These are phyloP conservation scores for Fusarium avenaceum DNA, from an alignment of 2,329 filamentous ascomycete species.

Conservation along the genomic window DNA sequence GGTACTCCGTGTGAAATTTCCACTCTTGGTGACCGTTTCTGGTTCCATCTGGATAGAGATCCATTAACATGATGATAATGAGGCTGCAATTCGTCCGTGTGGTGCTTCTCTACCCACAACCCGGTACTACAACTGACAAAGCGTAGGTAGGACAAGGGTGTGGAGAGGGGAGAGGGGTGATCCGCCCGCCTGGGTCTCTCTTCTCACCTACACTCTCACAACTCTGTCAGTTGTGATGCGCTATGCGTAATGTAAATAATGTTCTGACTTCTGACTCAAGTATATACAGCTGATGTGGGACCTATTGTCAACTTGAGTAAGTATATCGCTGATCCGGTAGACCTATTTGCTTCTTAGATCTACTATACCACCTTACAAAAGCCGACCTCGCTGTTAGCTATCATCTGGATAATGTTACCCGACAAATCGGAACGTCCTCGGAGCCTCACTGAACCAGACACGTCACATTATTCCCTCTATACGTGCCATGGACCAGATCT, in stretches of 20 bases:
- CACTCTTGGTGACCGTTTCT: constrained; percentile 1
- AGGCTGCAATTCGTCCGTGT: not conserved
- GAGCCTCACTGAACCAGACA: constrained; percentile 10
- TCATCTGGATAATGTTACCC: not conserved
- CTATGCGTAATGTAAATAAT: no score
- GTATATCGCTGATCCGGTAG: no score
- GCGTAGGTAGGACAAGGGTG: not conserved
- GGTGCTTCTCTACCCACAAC: no score
- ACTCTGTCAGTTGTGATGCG: no score
- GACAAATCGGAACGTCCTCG: constrained; percentile 11
- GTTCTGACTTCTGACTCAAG: no score
- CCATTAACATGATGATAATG: not conserved
- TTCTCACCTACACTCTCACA: no score
- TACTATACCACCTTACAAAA: not conserved
- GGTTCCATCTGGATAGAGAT: not conserved
- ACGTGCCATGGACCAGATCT: constrained; percentile 4
- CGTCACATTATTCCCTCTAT: constrained; percentile 6
- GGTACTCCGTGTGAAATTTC: not conserved
- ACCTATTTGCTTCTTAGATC: not conserved
- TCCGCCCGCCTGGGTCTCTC: not conserved
- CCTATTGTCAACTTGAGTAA: no score
- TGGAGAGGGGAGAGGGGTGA: not conserved
- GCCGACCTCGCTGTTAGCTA: no score
- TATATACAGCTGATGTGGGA: no score
- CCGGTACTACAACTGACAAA: not conserved